Percentiles rank a stretch among this genome's conserved stretches.
Conservation (phyloP, 1,284 basidiomycete genomes). For the Leccinum griseonigrum region DNA sequence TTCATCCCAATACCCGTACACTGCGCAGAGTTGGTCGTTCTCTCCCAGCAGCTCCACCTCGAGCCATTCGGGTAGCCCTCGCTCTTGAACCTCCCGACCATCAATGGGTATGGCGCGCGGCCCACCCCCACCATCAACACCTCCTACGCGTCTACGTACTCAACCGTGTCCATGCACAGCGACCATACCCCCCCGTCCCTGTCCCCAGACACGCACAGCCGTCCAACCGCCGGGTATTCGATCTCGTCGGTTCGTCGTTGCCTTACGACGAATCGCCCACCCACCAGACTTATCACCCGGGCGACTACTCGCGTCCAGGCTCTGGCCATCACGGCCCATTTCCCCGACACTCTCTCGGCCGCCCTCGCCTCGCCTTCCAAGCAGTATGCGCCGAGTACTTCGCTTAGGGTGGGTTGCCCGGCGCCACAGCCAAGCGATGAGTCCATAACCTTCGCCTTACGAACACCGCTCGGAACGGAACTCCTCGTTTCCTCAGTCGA, state of each 20-base stretch:
- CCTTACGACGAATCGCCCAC: conserved; percentile 60
- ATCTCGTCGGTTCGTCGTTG: conserved; percentile 74
- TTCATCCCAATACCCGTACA: conserved; percentile 57
- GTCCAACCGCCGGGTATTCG: conserved; percentile 79
- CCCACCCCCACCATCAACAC: conserved; percentile 67
- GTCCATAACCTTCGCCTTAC: conserved; percentile 78
- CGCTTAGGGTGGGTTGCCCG: conserved; percentile 67
- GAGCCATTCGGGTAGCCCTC: conserved; percentile 67
- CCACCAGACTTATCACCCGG: conserved; percentile 51
- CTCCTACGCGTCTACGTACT: conserved; percentile 64
- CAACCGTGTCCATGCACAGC: conserved; percentile 60
- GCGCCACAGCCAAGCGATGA: conserved; percentile 79
- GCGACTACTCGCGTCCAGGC: conserved; percentile 60
- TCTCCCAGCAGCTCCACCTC: conserved; percentile 53
- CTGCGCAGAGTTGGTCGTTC: conserved; percentile 61
- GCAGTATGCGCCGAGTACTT: conserved; percentile 46
- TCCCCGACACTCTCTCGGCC: conserved; percentile 62
- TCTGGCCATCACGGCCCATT: conserved; percentile 66
- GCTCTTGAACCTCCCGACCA: conserved; percentile 64
- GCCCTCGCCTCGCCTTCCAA: conserved; percentile 59
- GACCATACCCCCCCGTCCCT: conserved; percentile 69
- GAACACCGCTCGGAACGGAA: conserved; percentile 64
- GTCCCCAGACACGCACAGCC: conserved; percentile 67
- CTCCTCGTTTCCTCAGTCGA: conserved; percentile 69
- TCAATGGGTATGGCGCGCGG: conserved; percentile 54